Evolutionary conservation across 1,284 basidiomycete genomes (phyloP), one percentile per base, ranked within the genome.

Genomic region (Phlebopus sp.): DNA sequence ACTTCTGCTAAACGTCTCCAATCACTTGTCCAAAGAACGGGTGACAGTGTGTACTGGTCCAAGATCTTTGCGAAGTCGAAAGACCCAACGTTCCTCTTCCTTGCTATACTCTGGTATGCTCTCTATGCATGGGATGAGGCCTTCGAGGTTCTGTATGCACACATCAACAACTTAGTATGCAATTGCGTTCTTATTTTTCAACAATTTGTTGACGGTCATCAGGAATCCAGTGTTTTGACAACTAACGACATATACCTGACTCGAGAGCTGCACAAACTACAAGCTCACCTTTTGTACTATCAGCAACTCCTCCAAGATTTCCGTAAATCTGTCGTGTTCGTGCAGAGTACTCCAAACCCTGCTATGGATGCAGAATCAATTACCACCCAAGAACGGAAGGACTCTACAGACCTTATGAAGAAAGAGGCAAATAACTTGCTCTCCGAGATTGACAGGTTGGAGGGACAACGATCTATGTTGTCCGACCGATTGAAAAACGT

Each of bases 71-170:
- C 56, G 36, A 67, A 60, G 38, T 71, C 74, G 0, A 58, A 56
- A 7, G 79, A 81, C 55, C 76, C 79, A 0, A 80, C 78, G 0
- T 76, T 81, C 45, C 54, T 81, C 1, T 67, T 81, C 14, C 63
- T 81, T 23, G 68, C 74, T 4, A 73, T 73, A 37, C 60, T 82
- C 37, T 81, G 79, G 79, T 76, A 81, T 44, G 75, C 77, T 4
- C 52, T 80, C 49, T 81, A 80, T 53, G 75, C 75, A 0, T 81
- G 79, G 78, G 80, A 82, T 46, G 71, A 82, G 54, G 69, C 78
- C 0, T 55, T 81, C 6, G 78, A 80, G 49, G 63, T 67, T 30
- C 59, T 82, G 32, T 79, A 78, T 44, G 50, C 59, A 1, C 71
- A 80, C 53, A 71, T 82, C 31, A 73, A 67, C 50, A 59, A 53